phyloP scores from a whole-genome alignment of 1,284 basidiomycete species.

The Tilletia setariae region DNA sequence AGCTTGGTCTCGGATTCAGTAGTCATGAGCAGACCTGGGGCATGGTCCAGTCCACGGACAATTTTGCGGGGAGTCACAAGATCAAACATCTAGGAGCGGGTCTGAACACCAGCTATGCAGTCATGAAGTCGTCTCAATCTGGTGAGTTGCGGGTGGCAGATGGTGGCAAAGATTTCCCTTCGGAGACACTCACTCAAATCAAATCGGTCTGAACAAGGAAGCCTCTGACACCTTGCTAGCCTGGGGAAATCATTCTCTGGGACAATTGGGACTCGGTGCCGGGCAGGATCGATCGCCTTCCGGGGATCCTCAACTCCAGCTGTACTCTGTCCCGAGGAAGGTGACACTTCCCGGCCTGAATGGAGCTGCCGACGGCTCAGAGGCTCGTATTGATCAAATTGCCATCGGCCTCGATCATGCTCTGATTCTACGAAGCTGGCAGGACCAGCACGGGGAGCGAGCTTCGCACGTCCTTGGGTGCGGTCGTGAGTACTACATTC shows the following conservation, averaged over 20 bases:
- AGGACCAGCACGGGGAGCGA: not conserved
- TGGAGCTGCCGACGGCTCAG: not conserved
- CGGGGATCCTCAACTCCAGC: conserved; percentile 17
- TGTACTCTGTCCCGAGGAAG: conserved; percentile 12
- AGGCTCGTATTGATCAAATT: conserved; percentile 10
- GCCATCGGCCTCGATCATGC: conserved; percentile 20
- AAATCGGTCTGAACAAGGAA: not conserved
- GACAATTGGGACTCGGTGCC: conserved; percentile 9
- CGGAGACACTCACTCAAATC: no score
- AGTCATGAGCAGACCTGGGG: conserved; percentile 17
- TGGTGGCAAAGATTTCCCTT: no score
- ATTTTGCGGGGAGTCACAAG: not conserved
- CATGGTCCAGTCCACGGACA: conserved; percentile 12
- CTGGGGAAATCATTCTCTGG: conserved; percentile 10
- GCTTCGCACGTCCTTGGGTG: conserved; percentile 11
- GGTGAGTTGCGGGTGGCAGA: not conserved
- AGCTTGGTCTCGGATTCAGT: conserved; percentile 19
- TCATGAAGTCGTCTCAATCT: not conserved
- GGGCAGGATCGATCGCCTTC: conserved; percentile 6
- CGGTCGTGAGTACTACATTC: conserved; percentile 11
- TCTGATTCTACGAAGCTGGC: conserved; percentile 15
- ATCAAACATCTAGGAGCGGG: conserved; percentile 13
- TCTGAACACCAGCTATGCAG: conserved; percentile 15
- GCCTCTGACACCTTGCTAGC: conserved; percentile 10
- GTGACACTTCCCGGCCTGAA: conserved; percentile 3